Percentiles rank a stretch among this genome's conserved stretches.
These are phyloP conservation scores for Alternaria dauci DNA, from an alignment of 2,329 filamentous ascomycete species.

Conservation along the genomic window DNA sequence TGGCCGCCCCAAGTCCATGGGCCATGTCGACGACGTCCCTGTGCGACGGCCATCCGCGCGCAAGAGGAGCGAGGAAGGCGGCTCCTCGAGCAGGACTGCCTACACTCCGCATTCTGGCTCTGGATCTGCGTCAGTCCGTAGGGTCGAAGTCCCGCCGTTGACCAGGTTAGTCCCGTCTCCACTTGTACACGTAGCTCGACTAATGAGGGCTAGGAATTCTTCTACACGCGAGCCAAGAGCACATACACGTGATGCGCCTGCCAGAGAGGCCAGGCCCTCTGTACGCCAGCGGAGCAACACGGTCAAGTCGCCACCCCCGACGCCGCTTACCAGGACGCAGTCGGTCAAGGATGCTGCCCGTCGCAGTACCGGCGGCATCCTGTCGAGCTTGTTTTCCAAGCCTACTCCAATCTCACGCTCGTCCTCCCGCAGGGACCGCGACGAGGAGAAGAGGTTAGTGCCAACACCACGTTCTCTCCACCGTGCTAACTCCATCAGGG, in stretches of 20 bases:
- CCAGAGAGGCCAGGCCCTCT: constrained; percentile 37
- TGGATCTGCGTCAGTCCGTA: constrained; percentile 40
- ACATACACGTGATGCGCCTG: constrained; percentile 29
- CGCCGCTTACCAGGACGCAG: constrained; percentile 37
- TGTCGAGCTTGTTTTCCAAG: constrained; percentile 48
- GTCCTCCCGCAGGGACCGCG: constrained; percentile 32
- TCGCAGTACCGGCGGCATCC: constrained; percentile 44
- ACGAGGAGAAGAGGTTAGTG: constrained; percentile 37
- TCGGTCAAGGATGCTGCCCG: constrained; percentile 38
- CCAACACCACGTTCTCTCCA: not conserved
- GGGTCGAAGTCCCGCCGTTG: constrained; percentile 40
- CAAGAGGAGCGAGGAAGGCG: constrained; percentile 45
- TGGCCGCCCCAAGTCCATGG: constrained; percentile 37
- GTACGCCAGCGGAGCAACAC: constrained; percentile 40
- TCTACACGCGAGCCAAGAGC: constrained; percentile 45
- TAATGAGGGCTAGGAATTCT: constrained; percentile 35
- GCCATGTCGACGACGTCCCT: constrained; percentile 40
- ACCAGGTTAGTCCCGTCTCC: constrained; percentile 35
- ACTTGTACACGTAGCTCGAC: constrained; percentile 18
- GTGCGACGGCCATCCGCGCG: constrained; percentile 38
- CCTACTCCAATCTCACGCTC: constrained; percentile 32
- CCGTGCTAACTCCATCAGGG: constrained; percentile 55
- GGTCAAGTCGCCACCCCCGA: constrained; percentile 36
- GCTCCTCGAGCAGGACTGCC: constrained; percentile 45
- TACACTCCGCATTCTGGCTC: constrained; percentile 47